A percentile compares a stretch with the other conserved stretches of the same genome.
These are phyloP conservation scores for Ammopiptanthus mongolicus DNA, from an alignment of 306 rosid species.

Conservation along the genomic window DNA sequence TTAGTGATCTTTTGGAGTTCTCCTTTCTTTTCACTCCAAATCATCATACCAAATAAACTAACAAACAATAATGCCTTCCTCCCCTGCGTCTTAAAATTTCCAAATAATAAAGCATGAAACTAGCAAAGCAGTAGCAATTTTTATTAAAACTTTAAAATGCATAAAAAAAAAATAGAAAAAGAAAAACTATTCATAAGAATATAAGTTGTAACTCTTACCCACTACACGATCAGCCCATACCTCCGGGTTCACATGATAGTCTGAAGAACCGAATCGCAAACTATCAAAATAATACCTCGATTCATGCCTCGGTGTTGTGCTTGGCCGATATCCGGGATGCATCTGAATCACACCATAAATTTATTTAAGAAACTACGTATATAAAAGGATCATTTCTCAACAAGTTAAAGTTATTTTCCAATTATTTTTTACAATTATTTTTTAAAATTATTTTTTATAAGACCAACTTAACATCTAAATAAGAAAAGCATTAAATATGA, in stretches of 20 bases:
- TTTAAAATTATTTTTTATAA: too few species aligned
- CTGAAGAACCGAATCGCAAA: conserved; percentile 61
- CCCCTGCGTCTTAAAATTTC: too few species aligned
- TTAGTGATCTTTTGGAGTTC: too few species aligned
- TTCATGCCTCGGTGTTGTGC: conserved; percentile 37
- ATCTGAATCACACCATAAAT: conserved; percentile 33
- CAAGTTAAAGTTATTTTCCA: conserved; percentile 24
- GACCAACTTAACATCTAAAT: too few species aligned
- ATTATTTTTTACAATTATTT: too few species aligned
- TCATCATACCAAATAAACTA: too few species aligned
- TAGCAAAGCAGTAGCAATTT: neutral
- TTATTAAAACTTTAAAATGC: neutral
- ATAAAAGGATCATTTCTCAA: neutral
- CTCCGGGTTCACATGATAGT: conserved; percentile 53
- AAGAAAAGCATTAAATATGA: neutral
- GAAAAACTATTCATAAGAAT: neutral
- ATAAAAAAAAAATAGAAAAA: neutral
- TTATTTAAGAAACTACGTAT: neutral
- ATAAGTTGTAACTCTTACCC: conserved; percentile 33
- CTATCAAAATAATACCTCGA: neutral
- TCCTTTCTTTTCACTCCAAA: too few species aligned
- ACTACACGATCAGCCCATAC: conserved; percentile 63
- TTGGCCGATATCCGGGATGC: conserved; percentile 61
- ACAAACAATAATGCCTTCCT: too few species aligned
- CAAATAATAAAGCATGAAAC: neutral